A percentile compares a stretch with the other conserved stretches of the same genome.
Evolutionary conservation across 2,329 filamentous ascomycete species (phyloP).

Genomic region (Apiospora pterosperma): DNA sequence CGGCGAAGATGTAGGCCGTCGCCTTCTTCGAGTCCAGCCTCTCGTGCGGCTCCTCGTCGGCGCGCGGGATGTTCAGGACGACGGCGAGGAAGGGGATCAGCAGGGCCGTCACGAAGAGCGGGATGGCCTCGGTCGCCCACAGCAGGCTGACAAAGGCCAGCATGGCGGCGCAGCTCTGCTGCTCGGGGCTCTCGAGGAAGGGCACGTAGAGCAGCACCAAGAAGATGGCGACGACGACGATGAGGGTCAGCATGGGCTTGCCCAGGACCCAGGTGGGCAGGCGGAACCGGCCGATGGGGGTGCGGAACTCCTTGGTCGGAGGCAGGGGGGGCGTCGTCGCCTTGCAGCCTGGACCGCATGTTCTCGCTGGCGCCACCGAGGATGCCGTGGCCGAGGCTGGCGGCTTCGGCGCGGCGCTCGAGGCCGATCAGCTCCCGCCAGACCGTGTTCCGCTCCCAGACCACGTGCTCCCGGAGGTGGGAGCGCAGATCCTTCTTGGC

Average conservation of each 20-base stretch:
- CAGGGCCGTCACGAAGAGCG: slow-evolving; percentile 92
- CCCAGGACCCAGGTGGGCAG: slow-evolving; percentile 82
- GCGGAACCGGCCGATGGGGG: slow-evolving; percentile 73
- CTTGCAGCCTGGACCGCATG: slow-evolving; percentile 70
- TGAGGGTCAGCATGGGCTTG: slow-evolving; percentile 72
- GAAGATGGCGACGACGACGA: slow-evolving; percentile 72
- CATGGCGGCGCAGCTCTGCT: slow-evolving; percentile 94
- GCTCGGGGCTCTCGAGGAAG: slow-evolving; percentile 81
- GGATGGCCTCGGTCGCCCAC: slow-evolving; percentile 98
- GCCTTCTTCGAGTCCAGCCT: slow-evolving; percentile 78
- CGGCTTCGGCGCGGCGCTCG: slow-evolving; percentile 90
- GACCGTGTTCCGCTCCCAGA: slow-evolving; percentile 98
- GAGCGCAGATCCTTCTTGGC: slow-evolving; percentile 84
- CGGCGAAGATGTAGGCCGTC: slow-evolving; percentile 79
- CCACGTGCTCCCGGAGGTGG: slow-evolving; percentile 91
- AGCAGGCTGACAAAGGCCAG: slow-evolving; percentile 89
- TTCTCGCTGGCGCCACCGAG: slow-evolving; percentile 72
- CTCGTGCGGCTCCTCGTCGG: slow-evolving; percentile 62
- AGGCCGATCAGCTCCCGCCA: slow-evolving; percentile 99
- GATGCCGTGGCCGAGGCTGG: slow-evolving; percentile 81
- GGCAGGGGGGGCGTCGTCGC: slow-evolving; percentile 70
- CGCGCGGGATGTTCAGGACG: slow-evolving; percentile 76
- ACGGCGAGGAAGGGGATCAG: slow-evolving; percentile 93
- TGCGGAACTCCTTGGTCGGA: slow-evolving; percentile 65
- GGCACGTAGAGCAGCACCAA: slow-evolving; percentile 69